phyloP scores from a whole-genome alignment of 352 stramenopile species.

The Globisporangium carolinianum region DNA sequence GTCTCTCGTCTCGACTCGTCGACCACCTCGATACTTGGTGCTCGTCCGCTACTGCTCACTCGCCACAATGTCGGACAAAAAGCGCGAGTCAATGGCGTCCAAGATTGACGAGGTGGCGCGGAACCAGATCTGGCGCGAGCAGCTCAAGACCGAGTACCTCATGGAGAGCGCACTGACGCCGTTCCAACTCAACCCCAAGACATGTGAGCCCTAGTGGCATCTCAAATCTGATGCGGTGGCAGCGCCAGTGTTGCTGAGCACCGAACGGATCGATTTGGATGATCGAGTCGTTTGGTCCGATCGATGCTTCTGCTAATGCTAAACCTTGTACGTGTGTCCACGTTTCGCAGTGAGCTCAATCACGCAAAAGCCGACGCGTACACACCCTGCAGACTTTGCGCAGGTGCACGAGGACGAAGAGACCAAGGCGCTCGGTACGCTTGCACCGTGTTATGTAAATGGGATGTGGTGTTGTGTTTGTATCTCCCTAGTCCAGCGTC shows the following conservation, averaged over 20 bases:
- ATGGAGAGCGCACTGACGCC: conserved; percentile 66
- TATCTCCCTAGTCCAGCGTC: neutral
- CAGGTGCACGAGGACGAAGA: conserved; percentile 45
- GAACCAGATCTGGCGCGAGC: conserved; percentile 87
- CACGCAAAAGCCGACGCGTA: conserved; percentile 68
- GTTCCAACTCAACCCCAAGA: conserved; percentile 84
- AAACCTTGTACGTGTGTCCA: no score
- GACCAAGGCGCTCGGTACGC: conserved; percentile 40
- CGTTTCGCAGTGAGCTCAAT: conserved; percentile 55
- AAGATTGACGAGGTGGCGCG: conserved; percentile 81
- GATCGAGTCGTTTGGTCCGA: no score
- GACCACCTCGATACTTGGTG: no score
- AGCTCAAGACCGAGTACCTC: conserved; percentile 78
- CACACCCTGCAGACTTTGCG: conserved; percentile 65
- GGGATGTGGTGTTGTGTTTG: neutral
- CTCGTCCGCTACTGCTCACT: no score
- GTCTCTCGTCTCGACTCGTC: no score
- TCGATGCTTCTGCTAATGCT: no score
- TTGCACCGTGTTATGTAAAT: no score
- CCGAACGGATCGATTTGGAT: no score
- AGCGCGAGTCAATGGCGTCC: conserved; percentile 64
- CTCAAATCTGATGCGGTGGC: no score
- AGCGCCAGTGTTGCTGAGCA: no score
- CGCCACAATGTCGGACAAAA: conserved; percentile 56
- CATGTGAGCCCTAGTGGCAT: conserved; percentile 22